phyloP scores from a whole-genome alignment of 495 filamentous ascomycete genomes.

The Tuber microsphaerosporum region DNA sequence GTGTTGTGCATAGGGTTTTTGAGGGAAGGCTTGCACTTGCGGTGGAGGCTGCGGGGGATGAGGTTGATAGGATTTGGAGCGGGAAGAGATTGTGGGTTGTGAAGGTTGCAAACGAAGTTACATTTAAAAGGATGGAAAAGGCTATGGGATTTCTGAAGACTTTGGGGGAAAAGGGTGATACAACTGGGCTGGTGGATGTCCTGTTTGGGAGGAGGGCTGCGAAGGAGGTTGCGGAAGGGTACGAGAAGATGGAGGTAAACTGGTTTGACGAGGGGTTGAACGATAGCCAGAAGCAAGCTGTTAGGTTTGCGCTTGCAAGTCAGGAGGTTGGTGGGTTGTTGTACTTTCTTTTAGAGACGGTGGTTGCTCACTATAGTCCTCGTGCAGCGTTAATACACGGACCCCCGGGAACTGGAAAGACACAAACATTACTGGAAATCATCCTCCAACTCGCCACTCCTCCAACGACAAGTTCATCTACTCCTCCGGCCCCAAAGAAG shows the following conservation, averaged over 20 bases:
- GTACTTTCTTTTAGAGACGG: background rate
- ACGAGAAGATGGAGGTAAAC: conserved; percentile 50
- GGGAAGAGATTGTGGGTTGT: conserved; percentile 55
- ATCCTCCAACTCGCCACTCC: conserved; percentile 71
- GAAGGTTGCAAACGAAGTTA: conserved; percentile 93
- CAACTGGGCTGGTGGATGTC: conserved; percentile 65
- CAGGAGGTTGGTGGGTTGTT: conserved; percentile 54
- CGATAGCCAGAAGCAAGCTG: conserved; percentile 82
- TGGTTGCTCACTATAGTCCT: background rate
- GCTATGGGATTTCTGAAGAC: conserved; percentile 73
- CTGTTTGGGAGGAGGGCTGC: conserved; percentile 67
- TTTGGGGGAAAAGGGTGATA: conserved; percentile 49
- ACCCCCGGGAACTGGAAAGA: conserved; percentile 94
- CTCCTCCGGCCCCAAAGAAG: conserved; percentile 51
- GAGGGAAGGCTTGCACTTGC: conserved; percentile 57
- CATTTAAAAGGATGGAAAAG: conserved; percentile 78
- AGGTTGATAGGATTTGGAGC: conserved; percentile 48
- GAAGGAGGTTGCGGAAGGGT: conserved; percentile 48
- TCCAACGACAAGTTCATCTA: conserved; percentile 16
- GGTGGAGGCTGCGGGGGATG: conserved; percentile 59
- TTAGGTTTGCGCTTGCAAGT: conserved; percentile 76
- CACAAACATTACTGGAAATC: conserved; percentile 90
- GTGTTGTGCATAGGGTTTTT: conserved; percentile 68
- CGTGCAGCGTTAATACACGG: conserved; percentile 75
- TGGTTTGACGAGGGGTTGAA: conserved; percentile 79